Base-by-base conservation (phyloP, 1,284 basidiomycete species). In the Phylloporus sp. region DNA sequence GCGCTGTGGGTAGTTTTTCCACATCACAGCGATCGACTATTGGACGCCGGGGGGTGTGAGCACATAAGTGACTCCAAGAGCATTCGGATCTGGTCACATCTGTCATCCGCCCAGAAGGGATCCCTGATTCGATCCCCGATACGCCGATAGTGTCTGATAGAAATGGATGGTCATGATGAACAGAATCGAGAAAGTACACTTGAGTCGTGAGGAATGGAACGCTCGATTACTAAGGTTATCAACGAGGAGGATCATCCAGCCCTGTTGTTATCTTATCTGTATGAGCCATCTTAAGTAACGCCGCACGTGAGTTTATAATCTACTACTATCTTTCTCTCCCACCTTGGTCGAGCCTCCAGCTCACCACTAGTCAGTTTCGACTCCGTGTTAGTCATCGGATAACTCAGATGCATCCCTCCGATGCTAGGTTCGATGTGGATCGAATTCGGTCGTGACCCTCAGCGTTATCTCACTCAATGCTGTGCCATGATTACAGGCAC, bases 401-500 rank as follows among this genome's bases (percentile, higher is more conserved):
- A 17, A 5, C 47, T 44, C 18, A 47, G 46, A 31, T 29, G 28
- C 6, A 34, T 72, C 37, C n/a, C n/a, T 49, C 63, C 1, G 49
- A 51, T 22, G 62, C 51, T 37, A 69, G 71, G 49, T 73, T 73
- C 18, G 63, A 71, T 15, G 70, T 70, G 34, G n/a, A n/a, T n/a
- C n/a, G n/a, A 56, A 69, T 62, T 51, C 24, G 22, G n/a, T 17
- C 7, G 17, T 29, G 34, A 13, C 44, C n/a, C 34, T 56, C 37
- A 26, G 37, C 7, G 7, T 18, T 1, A 24, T 42, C 29, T 31
- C 39, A 22, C 12, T 58, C 15, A 63, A 20, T 52, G 39, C 56
- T 31, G 56, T 28, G 6, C 56, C 31, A 58, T 28, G 6, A 20
- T 20, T 24, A 5, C 53, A 73, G 72, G n/a, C 26, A 24, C 67